These are phyloP conservation scores for Cicer judaicum DNA, from an alignment of 306 rosid species.

Conservation along the genomic window DNA sequence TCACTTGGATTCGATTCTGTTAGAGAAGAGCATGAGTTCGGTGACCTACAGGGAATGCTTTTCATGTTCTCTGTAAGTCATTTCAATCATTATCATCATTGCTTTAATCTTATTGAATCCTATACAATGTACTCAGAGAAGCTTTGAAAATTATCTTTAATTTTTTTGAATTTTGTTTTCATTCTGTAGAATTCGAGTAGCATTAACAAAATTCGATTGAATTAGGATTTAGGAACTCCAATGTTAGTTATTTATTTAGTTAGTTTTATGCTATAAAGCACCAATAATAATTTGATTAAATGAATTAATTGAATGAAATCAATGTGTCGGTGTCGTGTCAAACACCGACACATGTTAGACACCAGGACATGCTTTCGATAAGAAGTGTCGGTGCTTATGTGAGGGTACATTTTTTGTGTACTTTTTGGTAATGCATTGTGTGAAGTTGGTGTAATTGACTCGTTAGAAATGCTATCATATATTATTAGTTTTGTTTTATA, in stretches of 20 bases:
- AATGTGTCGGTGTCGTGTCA: no score
- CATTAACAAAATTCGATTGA: neutral
- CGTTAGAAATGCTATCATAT: slow-evolving; percentile 68
- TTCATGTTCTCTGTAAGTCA: slow-evolving; percentile 91
- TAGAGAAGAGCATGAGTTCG: slow-evolving; percentile 66
- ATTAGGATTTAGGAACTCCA: neutral
- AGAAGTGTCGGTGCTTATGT: no score
- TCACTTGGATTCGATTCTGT: slow-evolving; percentile 60
- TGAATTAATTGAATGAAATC: no score
- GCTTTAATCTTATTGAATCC: neutral
- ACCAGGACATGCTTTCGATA: no score
- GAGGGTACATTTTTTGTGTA: neutral
- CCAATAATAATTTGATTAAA: no score
- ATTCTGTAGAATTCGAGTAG: slow-evolving; percentile 29
- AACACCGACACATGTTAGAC: no score
- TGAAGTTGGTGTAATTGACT: slow-evolving; percentile 35
- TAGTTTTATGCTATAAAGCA: no score
- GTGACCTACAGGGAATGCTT: slow-evolving; percentile 85
- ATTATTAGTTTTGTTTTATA: slow-evolving; percentile 25
- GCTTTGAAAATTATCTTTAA: neutral
- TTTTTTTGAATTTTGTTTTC: neutral
- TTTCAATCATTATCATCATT: neutral
- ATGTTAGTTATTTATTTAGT: slow-evolving; percentile 10
- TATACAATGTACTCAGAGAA: neutral
- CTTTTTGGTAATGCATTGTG: slow-evolving; percentile 11